Evolutionary conservation across 768 basidiomycete genomes (phyloP), one percentile per base, ranked within the genome.

Genomic region (Russula lepida): DNA sequence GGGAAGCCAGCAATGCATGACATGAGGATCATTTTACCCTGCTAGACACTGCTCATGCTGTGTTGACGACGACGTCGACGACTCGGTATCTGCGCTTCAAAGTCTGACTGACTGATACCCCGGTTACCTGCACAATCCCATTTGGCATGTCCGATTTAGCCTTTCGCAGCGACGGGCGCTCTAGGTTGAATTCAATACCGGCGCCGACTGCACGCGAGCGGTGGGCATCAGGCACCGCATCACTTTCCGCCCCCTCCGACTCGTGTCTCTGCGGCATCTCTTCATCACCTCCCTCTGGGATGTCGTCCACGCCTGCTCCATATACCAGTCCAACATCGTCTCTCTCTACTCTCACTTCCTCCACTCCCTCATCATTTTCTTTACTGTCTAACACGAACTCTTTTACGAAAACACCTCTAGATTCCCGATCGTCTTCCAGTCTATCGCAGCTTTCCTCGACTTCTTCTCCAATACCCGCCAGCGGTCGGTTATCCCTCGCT

Each of bases 391-490:
- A 0, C 25, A 63, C 59, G 59, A 37, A 60, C 48, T 32, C 60
- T 48, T 56, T 64, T 56, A 64, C 52, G 59, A 62, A 48, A 19
- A 37, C 33, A 13, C 3, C 58, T 56, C 32, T 46, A 37, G 33
- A 59, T 28, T 48, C 67, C 37, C n/a, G 6, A 21, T 46, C 49
- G 2, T 62, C 28, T 41, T 17, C 48, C 21, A 27, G 30, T 13
- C 46, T 54, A 25, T 62, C 67, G 28, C 46, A 60, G 19, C 48
- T 53, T 35, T 48, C 47, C n/a, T 35, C 54, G 12, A 65, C 15
- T 54, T 62, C 49, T 60, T 66, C 47, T 60, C 60, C 56, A 47
- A 66, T 48, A 60, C 51, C 43, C 62, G 68, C 15, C 54, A 64
- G 17, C 37, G 64, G 52, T 13, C 56, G 64, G 15, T 51, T 69